A percentile compares a stretch with the other conserved stretches of the same genome.
Conservation (phyloP, 2,329 filamentous ascomycete genomes). For the Elsinoe perseae region DNA sequence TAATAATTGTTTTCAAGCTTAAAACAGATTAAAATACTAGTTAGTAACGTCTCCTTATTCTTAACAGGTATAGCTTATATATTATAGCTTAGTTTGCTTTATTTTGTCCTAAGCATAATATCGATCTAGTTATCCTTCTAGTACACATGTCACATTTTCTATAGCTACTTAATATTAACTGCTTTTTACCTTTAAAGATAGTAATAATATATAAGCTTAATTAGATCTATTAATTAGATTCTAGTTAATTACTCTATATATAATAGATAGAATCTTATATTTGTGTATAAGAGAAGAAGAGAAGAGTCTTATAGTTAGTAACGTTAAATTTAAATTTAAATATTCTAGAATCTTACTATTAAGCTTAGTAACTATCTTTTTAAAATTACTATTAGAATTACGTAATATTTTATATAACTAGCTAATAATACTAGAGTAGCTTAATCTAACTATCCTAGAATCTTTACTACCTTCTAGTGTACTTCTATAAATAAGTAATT, state of each 20-base stretch:
- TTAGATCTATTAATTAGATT: neutral
- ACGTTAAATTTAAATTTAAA: neutral
- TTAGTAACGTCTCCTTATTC: neutral
- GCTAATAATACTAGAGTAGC: neutral
- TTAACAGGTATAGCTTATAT: neutral
- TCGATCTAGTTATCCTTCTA: constrained; percentile 1
- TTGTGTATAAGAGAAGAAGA: neutral
- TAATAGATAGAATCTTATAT: neutral
- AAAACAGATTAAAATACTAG: neutral
- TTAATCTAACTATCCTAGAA: neutral
- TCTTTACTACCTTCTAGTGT: neutral
- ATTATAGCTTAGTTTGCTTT: constrained; percentile 1
- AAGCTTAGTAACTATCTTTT: neutral
- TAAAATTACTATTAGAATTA: neutral
- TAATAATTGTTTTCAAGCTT: neutral
- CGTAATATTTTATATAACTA: neutral
- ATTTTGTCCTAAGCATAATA: neutral
- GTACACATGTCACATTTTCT: neutral
- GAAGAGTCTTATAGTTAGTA: neutral
- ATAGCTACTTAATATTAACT: neutral
- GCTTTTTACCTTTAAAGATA: constrained; percentile 5
- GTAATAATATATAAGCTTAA: neutral
- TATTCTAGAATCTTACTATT: neutral
- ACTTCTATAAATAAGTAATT: neutral
- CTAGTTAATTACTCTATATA: neutral